These are phyloP conservation scores for Triticum dicoccoides DNA, from an alignment of 176 grass and related monocot genomes.

Conservation along the genomic window DNA sequence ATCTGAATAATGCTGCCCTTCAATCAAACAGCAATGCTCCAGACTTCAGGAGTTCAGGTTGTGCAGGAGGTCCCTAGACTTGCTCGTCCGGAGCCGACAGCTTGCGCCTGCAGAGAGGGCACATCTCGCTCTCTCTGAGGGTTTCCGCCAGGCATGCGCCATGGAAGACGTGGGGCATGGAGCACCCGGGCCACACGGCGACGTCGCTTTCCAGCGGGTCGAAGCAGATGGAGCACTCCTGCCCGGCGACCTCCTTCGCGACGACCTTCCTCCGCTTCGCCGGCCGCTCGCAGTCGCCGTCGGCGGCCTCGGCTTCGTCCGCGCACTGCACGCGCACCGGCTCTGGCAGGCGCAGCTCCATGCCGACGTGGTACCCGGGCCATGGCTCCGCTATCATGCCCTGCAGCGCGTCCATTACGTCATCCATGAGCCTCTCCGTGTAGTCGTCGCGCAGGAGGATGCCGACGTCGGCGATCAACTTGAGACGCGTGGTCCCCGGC, in stretches of 20 bases:
- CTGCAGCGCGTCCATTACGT: not conserved
- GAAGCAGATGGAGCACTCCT: not conserved
- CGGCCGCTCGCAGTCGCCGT: not conserved
- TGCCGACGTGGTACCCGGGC: not conserved
- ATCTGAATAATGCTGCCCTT: no score
- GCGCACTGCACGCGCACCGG: not conserved
- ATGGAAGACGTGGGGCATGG: not conserved
- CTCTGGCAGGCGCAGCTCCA: not conserved
- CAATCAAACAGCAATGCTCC: no score
- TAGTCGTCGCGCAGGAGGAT: not conserved
- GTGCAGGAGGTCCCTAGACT: not conserved
- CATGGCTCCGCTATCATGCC: not conserved
- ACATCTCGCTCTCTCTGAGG: not conserved
- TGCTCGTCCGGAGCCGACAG: not conserved
- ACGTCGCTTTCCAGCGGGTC: not conserved
- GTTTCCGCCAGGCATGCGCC: not conserved
- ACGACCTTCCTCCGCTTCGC: not conserved
- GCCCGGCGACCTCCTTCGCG: not conserved
- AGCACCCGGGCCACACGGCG: not conserved
- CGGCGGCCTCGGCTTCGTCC: not conserved
- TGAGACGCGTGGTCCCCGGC: not conserved
- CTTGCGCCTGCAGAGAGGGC: not conserved
- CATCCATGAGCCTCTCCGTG: not conserved
- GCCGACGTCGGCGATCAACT: not conserved
- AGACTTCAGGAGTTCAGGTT: not conserved